A percentile compares a stretch with the other conserved stretches of the same genome.
These are phyloP conservation scores for Eimeria maxima DNA, from an alignment of 169 alveolate species.

Conservation along the genomic window DNA sequence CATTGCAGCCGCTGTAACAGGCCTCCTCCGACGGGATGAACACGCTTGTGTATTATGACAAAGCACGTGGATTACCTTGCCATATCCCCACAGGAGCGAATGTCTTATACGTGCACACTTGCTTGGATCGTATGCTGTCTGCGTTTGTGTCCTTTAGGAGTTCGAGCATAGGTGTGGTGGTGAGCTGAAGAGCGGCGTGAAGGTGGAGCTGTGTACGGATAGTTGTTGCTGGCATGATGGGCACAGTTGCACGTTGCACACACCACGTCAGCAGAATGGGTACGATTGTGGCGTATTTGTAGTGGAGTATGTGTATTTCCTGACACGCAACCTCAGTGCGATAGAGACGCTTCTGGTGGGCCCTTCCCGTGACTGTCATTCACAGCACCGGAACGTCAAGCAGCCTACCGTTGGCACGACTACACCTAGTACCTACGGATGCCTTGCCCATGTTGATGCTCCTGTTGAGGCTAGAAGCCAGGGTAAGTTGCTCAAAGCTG, in stretches of 20 bases:
- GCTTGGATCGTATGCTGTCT: neutral
- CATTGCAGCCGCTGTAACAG: neutral
- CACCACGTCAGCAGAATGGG: constrained; percentile 80
- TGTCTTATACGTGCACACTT: neutral
- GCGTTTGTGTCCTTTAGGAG: constrained; percentile 57
- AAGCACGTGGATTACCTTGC: neutral
- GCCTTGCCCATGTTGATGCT: neutral
- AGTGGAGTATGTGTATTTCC: constrained; percentile 55
- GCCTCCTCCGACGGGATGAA: neutral
- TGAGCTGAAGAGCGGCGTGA: constrained; percentile 47
- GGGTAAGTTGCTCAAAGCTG: constrained; percentile 51
- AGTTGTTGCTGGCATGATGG: constrained; percentile 77
- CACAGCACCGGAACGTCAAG: neutral
- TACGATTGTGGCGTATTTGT: constrained; percentile 83
- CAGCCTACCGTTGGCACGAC: neutral
- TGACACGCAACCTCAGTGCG: constrained; percentile 53
- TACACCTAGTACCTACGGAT: neutral
- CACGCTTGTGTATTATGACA: neutral
- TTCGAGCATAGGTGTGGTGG: constrained; percentile 72
- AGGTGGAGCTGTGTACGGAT: constrained; percentile 70
- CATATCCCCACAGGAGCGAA: neutral
- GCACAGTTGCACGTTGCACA: constrained; percentile 54
- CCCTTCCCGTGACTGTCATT: constrained; percentile 32
- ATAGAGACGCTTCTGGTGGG: constrained; percentile 64
- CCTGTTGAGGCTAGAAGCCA: constrained; percentile 9